Conservation (phyloP, 306 rosid genomes). For the Pterocarpus santalinus region DNA sequence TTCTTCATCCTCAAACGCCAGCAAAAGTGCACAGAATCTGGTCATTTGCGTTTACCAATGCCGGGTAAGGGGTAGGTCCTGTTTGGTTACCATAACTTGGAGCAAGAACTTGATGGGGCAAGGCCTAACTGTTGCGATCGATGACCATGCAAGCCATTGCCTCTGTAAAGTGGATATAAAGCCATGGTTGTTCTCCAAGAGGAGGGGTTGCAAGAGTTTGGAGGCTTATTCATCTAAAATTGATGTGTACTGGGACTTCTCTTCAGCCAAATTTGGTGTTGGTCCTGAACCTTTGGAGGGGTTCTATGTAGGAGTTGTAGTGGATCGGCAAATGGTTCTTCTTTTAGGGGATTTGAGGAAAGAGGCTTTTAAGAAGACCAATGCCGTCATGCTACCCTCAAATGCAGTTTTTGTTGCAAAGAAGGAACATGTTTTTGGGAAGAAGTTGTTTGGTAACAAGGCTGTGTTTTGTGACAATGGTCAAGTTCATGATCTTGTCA, state of each 20-base stretch:
- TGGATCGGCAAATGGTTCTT: conserved; percentile 84
- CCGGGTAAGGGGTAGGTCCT: conserved; percentile 71
- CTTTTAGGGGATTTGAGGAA: conserved; percentile 92
- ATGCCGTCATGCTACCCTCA: conserved; percentile 60
- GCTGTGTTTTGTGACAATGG: conserved; percentile 83
- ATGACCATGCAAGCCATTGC: conserved; percentile 82
- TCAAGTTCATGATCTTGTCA: conserved; percentile 78
- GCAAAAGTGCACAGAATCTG: conserved; percentile 78
- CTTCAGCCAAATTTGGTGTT: conserved; percentile 87
- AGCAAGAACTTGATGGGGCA: conserved; percentile 94
- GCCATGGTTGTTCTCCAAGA: conserved; percentile 94
- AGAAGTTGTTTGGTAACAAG: conserved; percentile 72
- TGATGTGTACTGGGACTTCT: conserved; percentile 91
- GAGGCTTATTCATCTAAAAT: conserved; percentile 79
- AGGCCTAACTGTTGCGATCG: conserved; percentile 80
- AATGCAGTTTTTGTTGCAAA: conserved; percentile 75
- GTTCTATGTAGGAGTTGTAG: conserved; percentile 78
- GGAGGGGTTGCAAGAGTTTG: conserved; percentile 86
- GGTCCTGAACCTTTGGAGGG: conserved; percentile 88
- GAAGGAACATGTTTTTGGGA: conserved; percentile 90
- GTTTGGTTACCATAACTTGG: conserved; percentile 86
- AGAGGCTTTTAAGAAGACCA: conserved; percentile 92
- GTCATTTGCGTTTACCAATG: conserved; percentile 88
- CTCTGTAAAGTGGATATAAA: conserved; percentile 94
- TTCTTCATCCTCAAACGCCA: conserved; percentile 78